A percentile compares a stretch with the other conserved stretches of the same genome.
phyloP scores from a whole-genome alignment of 2,329 filamentous ascomycete species.

The Cytospora schulzeri region DNA sequence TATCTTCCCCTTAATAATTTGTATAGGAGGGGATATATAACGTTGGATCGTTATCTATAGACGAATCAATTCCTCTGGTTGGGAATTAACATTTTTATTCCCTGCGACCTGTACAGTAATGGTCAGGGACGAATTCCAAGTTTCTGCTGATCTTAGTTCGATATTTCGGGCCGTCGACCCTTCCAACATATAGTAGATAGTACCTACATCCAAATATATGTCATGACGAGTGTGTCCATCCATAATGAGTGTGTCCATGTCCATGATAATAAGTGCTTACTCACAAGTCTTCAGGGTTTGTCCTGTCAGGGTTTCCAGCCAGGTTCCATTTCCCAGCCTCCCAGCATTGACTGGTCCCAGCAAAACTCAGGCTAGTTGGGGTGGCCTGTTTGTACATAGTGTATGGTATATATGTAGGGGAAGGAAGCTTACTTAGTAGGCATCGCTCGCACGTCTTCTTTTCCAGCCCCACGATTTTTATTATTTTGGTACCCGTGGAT shows the following conservation, averaged over 20 bases:
- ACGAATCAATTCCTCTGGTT: too few relatives aligned
- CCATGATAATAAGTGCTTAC: not conserved
- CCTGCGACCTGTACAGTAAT: too few relatives aligned
- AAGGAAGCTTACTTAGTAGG: too few relatives aligned
- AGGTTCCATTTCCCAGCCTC: slow-evolving; percentile 3
- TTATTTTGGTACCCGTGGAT: too few relatives aligned
- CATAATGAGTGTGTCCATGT: not conserved
- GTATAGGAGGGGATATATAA: too few relatives aligned
- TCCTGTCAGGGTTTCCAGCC: not conserved
- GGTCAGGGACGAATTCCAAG: not conserved
- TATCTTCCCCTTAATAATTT: too few relatives aligned
- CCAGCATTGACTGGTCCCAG: not conserved
- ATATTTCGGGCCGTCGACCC: not conserved
- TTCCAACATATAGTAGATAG: too few relatives aligned
- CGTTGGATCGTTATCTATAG: too few relatives aligned
- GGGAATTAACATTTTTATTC: too few relatives aligned
- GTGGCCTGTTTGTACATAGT: too few relatives aligned
- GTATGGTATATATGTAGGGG: too few relatives aligned
- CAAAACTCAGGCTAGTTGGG: not conserved
- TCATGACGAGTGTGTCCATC: not conserved
- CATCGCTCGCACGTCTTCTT: not conserved
- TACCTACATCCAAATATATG: too few relatives aligned
- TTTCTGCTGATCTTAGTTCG: not conserved
- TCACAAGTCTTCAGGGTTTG: not conserved
- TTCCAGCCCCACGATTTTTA: slow-evolving; percentile 7